A percentile compares a stretch with the other conserved stretches of the same genome.
These are phyloP conservation scores for Globisporangium nagaii DNA, from an alignment of 352 stramenopile species.

Conservation along the genomic window DNA sequence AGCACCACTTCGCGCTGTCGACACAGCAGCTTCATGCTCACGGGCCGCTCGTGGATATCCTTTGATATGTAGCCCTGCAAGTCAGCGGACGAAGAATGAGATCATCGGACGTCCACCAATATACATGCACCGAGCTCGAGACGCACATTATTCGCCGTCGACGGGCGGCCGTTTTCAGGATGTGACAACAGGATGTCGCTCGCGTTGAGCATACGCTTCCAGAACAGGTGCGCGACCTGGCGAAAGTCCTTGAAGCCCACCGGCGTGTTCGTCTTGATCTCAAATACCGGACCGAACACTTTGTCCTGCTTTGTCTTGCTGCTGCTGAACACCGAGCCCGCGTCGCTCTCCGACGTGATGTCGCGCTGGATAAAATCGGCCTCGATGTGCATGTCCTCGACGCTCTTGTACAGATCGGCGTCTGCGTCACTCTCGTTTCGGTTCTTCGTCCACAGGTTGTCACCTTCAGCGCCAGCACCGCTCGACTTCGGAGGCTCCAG, in stretches of 20 bases:
- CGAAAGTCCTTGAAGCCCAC: slow-evolving; percentile 3
- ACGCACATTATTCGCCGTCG: not conserved
- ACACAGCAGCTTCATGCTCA: not conserved
- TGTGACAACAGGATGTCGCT: not conserved
- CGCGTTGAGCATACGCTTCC: not conserved
- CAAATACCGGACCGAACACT: slow-evolving; percentile 9
- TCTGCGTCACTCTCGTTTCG: not conserved
- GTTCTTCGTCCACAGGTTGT: not conserved
- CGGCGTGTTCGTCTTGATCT: slow-evolving; percentile 12
- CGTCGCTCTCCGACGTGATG: not conserved
- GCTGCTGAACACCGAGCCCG: slow-evolving; percentile 3
- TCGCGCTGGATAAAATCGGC: slow-evolving; percentile 2
- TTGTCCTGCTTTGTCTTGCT: slow-evolving; percentile 4
- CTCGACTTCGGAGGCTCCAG: not conserved
- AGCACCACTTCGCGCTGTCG: not conserved
- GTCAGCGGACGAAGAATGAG: not conserved
- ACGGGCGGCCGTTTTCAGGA: not conserved
- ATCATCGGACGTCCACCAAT: not conserved
- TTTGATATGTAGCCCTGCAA: not conserved
- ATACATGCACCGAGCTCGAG: not conserved
- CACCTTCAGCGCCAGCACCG: not conserved
- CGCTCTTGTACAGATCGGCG: slow-evolving; percentile 5
- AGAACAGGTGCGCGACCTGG: not conserved
- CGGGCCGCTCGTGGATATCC: not conserved
- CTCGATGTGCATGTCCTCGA: slow-evolving; percentile 9